Base-by-base conservation (phyloP, 2,329 filamentous ascomycete genomes). In the Amauroascus verrucosus region DNA sequence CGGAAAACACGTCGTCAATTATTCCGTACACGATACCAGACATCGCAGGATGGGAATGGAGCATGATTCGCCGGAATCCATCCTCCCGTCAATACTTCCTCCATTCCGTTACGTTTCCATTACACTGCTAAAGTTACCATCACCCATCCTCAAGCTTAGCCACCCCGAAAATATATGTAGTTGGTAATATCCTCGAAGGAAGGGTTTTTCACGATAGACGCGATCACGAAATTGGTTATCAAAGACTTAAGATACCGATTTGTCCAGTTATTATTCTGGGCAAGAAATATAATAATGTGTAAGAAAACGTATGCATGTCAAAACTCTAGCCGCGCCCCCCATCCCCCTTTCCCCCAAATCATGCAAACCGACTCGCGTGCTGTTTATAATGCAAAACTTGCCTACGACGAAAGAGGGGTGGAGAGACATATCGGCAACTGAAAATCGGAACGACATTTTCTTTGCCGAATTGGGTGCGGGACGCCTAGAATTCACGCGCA, bases 21-120 rank as follows among this genome's bases (percentile, higher is more conserved):
- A 30, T 9, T 30, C 26, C 26, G 26, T 30, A 30, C 35, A 33
- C 35, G 22, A 32, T 50, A 50, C 32, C n/a, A 41, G 20, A 18
- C 18, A 18, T 40, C 32, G 9, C 4, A 20, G 20, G 20, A 16
- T 28, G 9, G 50, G 50, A 41, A 26, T 37, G 45, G 37, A 22
- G 26, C 18, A 20, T 54, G 54, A 56, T 56, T 56, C 54, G 54
- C 54, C 54, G 54, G 54, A 53, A 51, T 38, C 40, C 30, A 18
- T n/a, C 35, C 51, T 50, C 53, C 46, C 28, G 37, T 28, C 44
- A 48, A 40, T 48, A 5, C 24, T 22, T 7, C 37, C 45, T 37
- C 33, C n/a, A 18, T 37, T 48, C 24, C 45, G 30, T 9, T 16
- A 32, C 26, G 26, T 30, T 30, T 5, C 6, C 51, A 22, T 13